Conservation (phyloP, 306 rosid genomes). For the Castanea sativa region DNA sequence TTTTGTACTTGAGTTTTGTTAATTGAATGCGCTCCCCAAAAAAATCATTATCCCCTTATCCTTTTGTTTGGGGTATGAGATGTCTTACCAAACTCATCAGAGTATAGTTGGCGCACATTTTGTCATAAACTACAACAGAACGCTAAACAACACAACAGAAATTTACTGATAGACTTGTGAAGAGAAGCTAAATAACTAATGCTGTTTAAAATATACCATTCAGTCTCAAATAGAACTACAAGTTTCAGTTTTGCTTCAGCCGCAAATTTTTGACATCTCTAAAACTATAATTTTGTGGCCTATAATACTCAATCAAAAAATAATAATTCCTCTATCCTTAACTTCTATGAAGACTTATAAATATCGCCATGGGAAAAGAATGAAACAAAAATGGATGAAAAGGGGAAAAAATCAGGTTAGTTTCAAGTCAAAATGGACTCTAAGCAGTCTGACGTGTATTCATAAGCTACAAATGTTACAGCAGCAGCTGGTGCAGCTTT, state of each 20-base stretch:
- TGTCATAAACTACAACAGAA: too few species aligned
- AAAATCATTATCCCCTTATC: too few species aligned
- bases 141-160: too few species aligned
- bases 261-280: background rate
- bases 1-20: too few species aligned
- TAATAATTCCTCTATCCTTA: background rate
- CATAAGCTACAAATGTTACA: slow-evolving; percentile 90
- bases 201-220: background rate
- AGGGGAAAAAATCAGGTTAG: background rate
- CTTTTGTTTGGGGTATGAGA: too few species aligned
- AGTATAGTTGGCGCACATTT: too few species aligned
- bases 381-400: slow-evolving; percentile 13
- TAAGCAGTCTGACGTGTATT: slow-evolving; percentile 67
- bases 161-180: too few species aligned
- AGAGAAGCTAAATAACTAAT: background rate
- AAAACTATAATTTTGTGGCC: slow-evolving; percentile 1
- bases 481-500: slow-evolving; percentile 98
- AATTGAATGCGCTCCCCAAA: too few species aligned
- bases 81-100: too few species aligned
- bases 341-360: slow-evolving; percentile 1
- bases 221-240: background rate
- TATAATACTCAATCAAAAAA: slow-evolving; percentile 1
- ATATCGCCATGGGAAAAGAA: slow-evolving; percentile 31
- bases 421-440: slow-evolving; percentile 53
- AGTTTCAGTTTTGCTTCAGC: background rate